phyloP scores from a whole-genome alignment of 2,329 filamentous ascomycete genomes.

The Neofusicoccum ribis region DNA sequence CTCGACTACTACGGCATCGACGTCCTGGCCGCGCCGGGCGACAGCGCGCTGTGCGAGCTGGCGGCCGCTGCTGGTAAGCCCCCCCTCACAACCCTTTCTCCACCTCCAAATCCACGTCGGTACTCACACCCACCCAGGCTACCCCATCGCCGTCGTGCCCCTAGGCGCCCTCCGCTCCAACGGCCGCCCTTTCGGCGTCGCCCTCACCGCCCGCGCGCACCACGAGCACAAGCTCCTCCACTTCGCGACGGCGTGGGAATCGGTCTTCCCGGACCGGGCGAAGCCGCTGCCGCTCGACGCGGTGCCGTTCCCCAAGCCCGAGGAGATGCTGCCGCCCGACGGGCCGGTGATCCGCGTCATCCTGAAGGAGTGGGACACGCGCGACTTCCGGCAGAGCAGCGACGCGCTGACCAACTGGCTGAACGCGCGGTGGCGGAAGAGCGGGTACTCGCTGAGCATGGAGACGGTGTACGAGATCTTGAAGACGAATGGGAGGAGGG shows the following conservation, averaged over 20 bases:
- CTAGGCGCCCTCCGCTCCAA: constrained; percentile 37
- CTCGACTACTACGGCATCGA: constrained; percentile 33
- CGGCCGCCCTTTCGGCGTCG: constrained; percentile 38
- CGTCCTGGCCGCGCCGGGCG: constrained; percentile 36
- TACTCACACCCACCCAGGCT: constrained; percentile 24
- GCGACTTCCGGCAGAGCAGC: constrained; percentile 18
- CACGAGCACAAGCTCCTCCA: constrained; percentile 36
- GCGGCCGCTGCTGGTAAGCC: constrained; percentile 31
- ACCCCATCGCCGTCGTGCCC: constrained; percentile 37
- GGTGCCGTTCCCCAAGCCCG: constrained; percentile 28
- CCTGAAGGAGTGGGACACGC: constrained; percentile 19
- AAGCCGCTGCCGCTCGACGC: constrained; percentile 34
- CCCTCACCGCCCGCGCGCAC: constrained; percentile 33
- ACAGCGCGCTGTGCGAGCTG: constrained; percentile 36
- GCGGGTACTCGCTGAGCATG: constrained; percentile 21
- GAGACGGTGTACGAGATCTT: constrained; percentile 39
- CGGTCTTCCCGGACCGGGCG: constrained; percentile 32
- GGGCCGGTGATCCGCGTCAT: constrained; percentile 18
- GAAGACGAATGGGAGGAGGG: constrained; percentile 35
- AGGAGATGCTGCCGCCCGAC: constrained; percentile 28
- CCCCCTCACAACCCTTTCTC: not conserved
- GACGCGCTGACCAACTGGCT: constrained; percentile 16
- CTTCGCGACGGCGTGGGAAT: constrained; percentile 39
- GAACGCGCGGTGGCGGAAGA: constrained; percentile 19
- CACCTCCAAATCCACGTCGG: too few species aligned